These are phyloP conservation scores for Psidium guajava DNA, from an alignment of 345 rosid genomes.

Conservation along the genomic window DNA sequence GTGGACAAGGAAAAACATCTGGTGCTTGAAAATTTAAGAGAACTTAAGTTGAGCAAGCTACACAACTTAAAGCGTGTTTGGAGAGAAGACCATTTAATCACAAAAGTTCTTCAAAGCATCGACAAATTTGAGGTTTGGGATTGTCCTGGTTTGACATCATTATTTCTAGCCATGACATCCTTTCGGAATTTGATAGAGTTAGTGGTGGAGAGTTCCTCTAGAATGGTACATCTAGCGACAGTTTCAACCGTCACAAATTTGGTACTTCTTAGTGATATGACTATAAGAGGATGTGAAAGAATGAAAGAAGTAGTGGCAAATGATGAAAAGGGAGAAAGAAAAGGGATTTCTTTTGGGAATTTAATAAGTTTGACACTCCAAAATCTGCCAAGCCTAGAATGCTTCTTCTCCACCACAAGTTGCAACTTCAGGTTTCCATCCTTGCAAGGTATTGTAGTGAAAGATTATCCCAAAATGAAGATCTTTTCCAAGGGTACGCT, in stretches of 20 bases:
- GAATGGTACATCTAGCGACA: not conserved
- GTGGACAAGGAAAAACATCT: not conserved
- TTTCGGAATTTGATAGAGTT: accelerated
- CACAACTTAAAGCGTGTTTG: not conserved
- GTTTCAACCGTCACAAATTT: not conserved
- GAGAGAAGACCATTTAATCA: not conserved
- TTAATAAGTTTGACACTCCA: accelerated
- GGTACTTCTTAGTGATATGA: accelerated
- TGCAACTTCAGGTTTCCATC: not conserved
- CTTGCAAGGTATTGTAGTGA: accelerated
- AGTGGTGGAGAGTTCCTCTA: not conserved
- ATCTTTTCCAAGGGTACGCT: not conserved
- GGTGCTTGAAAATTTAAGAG: not conserved
- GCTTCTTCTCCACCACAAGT: not conserved
- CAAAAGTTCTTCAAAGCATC: not conserved
- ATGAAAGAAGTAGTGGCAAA: not conserved
- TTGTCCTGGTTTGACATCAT: not conserved
- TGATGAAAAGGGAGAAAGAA: accelerated
- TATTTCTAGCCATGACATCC: not conserved
- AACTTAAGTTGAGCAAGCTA: not conserved
- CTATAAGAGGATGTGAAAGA: not conserved
- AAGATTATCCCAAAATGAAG: not conserved
- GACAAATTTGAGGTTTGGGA: accelerated
- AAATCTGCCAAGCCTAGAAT: not conserved
- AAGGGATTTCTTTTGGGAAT: not conserved